Conservation (phyloP, 106 monocot species). For the Posidonia australis region DNA sequence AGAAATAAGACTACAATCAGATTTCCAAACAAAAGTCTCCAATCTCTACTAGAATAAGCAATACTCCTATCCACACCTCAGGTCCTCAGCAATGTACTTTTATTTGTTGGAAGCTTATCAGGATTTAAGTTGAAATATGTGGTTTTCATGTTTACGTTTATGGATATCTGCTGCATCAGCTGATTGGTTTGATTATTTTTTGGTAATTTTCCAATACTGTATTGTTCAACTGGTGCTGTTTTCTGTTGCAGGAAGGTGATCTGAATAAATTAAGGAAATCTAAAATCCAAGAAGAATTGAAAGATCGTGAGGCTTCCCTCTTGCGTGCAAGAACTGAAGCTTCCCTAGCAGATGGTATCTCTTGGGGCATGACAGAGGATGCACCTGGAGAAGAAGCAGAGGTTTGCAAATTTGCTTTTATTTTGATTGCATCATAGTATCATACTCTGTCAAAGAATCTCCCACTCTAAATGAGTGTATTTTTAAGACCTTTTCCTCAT, state of each 20-base stretch:
- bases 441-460: not conserved
- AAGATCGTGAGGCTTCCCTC: conserved; percentile 92
- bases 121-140: no score
- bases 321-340: conserved; percentile 68
- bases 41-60: not conserved
- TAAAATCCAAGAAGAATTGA: conserved; percentile 38
- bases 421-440: not conserved
- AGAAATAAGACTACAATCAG: no score
- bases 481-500: no score
- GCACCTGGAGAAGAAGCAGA: conserved; percentile 63
- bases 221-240: not conserved
- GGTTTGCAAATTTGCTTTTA: conserved; percentile 23
- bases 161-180: no score
- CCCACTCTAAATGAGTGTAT: no score
- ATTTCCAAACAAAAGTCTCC: no score
- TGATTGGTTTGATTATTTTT: no score
- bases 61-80: not conserved
- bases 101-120: no score
- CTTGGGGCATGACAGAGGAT: conserved; percentile 95
- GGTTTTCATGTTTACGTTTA: no score
- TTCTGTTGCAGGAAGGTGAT: conserved; percentile 55
- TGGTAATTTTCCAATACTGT: no score
- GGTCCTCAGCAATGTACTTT: no score
- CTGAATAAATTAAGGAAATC: conserved; percentile 49
- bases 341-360: conserved; percentile 78